These are phyloP conservation scores for Neurospora sp. DNA, from an alignment of 495 filamentous ascomycete genomes.

Conservation along the genomic window DNA sequence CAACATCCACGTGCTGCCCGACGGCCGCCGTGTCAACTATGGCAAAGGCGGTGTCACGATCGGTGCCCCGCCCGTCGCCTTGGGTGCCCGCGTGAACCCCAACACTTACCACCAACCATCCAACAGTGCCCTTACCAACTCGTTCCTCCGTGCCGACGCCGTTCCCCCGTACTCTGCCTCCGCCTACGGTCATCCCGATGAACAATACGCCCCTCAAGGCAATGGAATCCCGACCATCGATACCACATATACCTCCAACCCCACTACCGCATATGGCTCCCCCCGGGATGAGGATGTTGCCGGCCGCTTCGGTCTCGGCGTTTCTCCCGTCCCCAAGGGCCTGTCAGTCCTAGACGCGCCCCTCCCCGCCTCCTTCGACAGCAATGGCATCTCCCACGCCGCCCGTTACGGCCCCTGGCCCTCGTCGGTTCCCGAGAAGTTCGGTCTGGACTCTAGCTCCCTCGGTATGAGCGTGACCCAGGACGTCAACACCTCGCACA, in stretches of 20 bases:
- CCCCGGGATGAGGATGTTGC: constrained; percentile 58
- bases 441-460: constrained; percentile 83
- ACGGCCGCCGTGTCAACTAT: constrained; percentile 83
- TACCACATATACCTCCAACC: constrained; percentile 65
- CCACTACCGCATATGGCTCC: constrained; percentile 78
- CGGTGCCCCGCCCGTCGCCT: constrained; percentile 40
- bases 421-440: constrained; percentile 85
- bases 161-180: constrained; percentile 27
- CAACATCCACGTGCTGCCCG: constrained; percentile 86
- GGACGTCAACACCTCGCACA: constrained; percentile 55
- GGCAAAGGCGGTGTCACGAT: constrained; percentile 45
- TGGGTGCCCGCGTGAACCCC: constrained; percentile 65
- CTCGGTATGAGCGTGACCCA: constrained; percentile 50
- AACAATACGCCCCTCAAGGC: constrained; percentile 33
- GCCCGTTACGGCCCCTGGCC: constrained; percentile 86
- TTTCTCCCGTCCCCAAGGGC: constrained; percentile 62
- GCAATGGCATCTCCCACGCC: constrained; percentile 85
- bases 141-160: constrained; percentile 63
- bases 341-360: constrained; percentile 88
- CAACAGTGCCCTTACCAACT: constrained; percentile 74
- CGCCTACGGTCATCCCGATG: constrained; percentile 33
- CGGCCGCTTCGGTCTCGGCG: constrained; percentile 48
- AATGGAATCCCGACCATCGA: constrained; percentile 64
- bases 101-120: constrained; percentile 36
- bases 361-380: constrained; percentile 91